These are phyloP conservation scores for Cercospora janseana DNA, from an alignment of 2,329 filamentous ascomycete genomes.

Conservation along the genomic window DNA sequence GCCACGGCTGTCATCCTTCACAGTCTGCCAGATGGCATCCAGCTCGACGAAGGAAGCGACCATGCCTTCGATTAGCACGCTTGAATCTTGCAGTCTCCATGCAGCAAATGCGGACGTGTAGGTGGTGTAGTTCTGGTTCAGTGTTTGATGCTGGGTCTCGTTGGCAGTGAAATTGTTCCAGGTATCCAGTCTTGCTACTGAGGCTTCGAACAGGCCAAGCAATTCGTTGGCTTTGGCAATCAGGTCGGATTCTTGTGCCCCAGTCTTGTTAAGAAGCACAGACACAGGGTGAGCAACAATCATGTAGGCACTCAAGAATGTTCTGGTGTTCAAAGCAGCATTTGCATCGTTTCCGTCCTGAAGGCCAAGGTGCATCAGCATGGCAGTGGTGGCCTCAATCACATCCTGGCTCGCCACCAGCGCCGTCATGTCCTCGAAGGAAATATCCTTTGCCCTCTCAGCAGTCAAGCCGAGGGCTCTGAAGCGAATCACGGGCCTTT, in stretches of 20 bases:
- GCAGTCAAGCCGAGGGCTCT: constrained; percentile 65
- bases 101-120: constrained; percentile 78
- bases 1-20: constrained; percentile 73
- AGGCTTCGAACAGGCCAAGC: constrained; percentile 73
- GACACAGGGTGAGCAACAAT: constrained; percentile 76
- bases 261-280: constrained; percentile 73
- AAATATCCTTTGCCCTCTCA: constrained; percentile 66
- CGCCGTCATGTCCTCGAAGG: constrained; percentile 71
- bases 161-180: constrained; percentile 67
- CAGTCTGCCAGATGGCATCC: constrained; percentile 78
- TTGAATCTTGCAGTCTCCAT: constrained; percentile 79
- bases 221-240: constrained; percentile 76
- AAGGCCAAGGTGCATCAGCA: constrained; percentile 68
- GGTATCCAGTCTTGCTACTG: constrained; percentile 62
- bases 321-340: constrained; percentile 66
- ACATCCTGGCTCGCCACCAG: constrained; percentile 67
- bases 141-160: constrained; percentile 58
- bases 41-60: constrained; percentile 82
- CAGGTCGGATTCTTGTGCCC: constrained; percentile 67
- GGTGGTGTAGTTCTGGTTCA: constrained; percentile 68
- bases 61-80: constrained; percentile 77
- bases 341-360: constrained; percentile 58
- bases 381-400: constrained; percentile 62
- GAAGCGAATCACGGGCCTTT: constrained; percentile 64
- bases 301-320: constrained; percentile 75